Conservation (phyloP, 140 eudicot species). For the Cichorium intybus region DNA sequence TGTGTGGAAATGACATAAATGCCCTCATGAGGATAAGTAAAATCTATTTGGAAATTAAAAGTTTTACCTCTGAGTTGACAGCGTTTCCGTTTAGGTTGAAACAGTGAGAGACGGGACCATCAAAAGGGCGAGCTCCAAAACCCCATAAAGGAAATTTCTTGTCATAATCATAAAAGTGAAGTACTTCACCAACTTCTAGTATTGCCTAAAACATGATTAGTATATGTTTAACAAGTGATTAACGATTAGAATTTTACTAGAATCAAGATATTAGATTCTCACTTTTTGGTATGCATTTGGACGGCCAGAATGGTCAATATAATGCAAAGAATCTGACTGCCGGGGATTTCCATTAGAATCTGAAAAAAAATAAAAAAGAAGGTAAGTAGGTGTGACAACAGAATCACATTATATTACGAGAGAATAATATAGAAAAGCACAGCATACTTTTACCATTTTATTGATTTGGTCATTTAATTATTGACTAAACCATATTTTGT, state of each 20-base stretch:
- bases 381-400: background rate
- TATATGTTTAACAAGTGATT: background rate
- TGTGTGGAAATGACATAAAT: background rate
- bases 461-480: too few relatives aligned
- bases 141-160: constrained; percentile 93
- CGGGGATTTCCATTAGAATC: constrained; percentile 99
- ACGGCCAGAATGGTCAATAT: constrained; percentile 93
- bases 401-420: background rate
- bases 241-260: too few relatives aligned
- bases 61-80: constrained; percentile 71
- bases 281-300: constrained; percentile 99
- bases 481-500: too few relatives aligned
- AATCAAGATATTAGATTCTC: constrained; percentile 18
- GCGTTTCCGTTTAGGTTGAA: constrained; percentile 92
- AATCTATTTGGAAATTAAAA: background rate
- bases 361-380: constrained; percentile 34
- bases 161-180: constrained; percentile 93
- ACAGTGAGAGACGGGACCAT: constrained; percentile 96
- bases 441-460: too few relatives aligned
- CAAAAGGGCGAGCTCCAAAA: constrained; percentile 96
- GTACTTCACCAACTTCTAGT: constrained; percentile 78
- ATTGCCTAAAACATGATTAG: constrained; percentile 63
- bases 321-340: constrained; percentile 93
- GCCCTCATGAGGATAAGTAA: background rate
- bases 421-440: too few relatives aligned